Conservation (phyloP, 768 basidiomycete species). For the Termitomyces sp. region DNA sequence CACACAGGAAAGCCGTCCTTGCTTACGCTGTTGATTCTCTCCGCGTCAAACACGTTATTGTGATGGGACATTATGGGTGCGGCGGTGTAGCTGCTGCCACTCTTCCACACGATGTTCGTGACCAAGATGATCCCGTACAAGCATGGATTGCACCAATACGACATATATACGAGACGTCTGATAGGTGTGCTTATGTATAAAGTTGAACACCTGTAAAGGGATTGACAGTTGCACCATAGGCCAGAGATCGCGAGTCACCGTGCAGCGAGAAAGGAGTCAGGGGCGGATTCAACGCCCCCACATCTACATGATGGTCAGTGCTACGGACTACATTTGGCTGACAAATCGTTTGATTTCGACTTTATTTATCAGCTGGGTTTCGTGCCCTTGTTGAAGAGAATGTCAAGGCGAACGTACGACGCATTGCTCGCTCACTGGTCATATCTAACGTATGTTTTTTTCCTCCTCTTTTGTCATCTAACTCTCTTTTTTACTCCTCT, state of each 20-base stretch:
- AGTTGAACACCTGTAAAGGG: not conserved
- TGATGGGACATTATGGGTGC: slow-evolving; percentile 42
- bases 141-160: slow-evolving; percentile 38
- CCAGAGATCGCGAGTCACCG: slow-evolving; percentile 32
- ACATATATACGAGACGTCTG: slow-evolving; percentile 28
- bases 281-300: slow-evolving; percentile 22
- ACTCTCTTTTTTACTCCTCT: not conserved
- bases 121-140: slow-evolving; percentile 27
- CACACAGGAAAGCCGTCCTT: slow-evolving; percentile 27
- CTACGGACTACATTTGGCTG: not conserved
- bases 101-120: not conserved
- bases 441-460: slow-evolving; percentile 15
- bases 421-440: slow-evolving; percentile 14
- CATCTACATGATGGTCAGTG: slow-evolving; percentile 22
- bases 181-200: slow-evolving; percentile 19
- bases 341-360: not conserved
- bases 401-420: slow-evolving; percentile 24
- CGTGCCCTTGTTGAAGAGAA: slow-evolving; percentile 42
- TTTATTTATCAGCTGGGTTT: slow-evolving; percentile 25
- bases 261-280: slow-evolving; percentile 12
- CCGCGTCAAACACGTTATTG: slow-evolving; percentile 33
- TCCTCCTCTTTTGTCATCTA: not conserved
- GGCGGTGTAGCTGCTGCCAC: slow-evolving; percentile 34
- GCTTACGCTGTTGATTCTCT: slow-evolving; percentile 32
- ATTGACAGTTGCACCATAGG: slow-evolving; percentile 10